Evolutionary conservation across 768 basidiomycete species (phyloP), one percentile per base, ranked within the genome.

Genomic region (Kwoniella sp.): DNA sequence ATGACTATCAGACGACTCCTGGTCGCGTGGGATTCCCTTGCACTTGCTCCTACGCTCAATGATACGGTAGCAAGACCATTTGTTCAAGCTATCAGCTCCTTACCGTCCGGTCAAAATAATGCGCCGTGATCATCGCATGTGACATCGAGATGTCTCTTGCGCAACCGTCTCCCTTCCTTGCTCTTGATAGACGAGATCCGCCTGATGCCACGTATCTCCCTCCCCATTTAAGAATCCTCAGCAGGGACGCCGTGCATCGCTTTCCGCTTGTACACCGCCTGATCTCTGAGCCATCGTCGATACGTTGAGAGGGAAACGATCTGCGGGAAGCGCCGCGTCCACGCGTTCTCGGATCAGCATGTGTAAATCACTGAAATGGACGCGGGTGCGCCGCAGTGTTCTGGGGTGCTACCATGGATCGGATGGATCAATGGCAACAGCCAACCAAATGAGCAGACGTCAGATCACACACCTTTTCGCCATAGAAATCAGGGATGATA

Each of bases 261-360:
- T 62, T 81, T 81, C n/a, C 79, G 65, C 66, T 72, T 75, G 62
- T 81, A 81, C 9, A 76, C 78, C 34, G 78, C 76, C 64, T 82
- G 81, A 71, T 82, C 81, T 54, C 81, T 61, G 15, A 82, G 67
- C 81, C 81, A 82, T 54, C 80, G 64, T 51, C 81, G 65, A 63
- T 81, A 81, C 0, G 76, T 73, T 28, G 72, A 61, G 2, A 79
- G 67, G 20, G 77, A 79, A 1, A 76, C 73, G 65, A 82, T 79
- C 75, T 82, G 61, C 7, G 22, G 22, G 25, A 13, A 17, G 26
- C 4, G 31, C 20, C 15, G 45, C 56, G 20, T 58, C n/a, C 54
- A n/a, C n/a, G n/a, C n/a, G n/a, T 17, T 12, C 15, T n/a, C n/a
- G n/a, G n/a, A n/a, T n/a, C n/a, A n/a, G 15, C 11, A 52, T 12